A percentile compares a stretch with the other conserved stretches of the same genome.
Conservation (phyloP, 345 rosid genomes). For the Acer negundo region DNA sequence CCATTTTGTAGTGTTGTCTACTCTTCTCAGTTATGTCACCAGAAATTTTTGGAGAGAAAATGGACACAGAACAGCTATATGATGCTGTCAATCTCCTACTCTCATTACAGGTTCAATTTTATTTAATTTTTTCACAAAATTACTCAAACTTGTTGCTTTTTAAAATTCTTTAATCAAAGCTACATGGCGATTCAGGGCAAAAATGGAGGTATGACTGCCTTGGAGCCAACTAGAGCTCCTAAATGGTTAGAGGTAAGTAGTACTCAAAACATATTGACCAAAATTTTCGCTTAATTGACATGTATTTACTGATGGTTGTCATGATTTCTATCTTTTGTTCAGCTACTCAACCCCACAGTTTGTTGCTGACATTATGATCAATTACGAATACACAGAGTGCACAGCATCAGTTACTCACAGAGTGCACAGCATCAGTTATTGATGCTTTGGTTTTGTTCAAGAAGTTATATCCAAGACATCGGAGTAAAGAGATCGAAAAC, state of each 20-base stretch:
- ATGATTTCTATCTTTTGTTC: background rate
- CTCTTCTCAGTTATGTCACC: slow-evolving; percentile 48
- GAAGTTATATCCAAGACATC: slow-evolving; percentile 46
- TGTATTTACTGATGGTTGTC: background rate
- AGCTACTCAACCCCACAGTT: slow-evolving; percentile 51
- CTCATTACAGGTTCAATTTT: slow-evolving; percentile 36
- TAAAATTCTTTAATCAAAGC: too few relatives aligned
- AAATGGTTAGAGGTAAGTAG: slow-evolving; percentile 52
- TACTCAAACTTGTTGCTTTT: too few relatives aligned
- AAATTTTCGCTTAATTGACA: too few relatives aligned
- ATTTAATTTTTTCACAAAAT: background rate
- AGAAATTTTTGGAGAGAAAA: slow-evolving; percentile 33
- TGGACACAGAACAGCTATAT: slow-evolving; percentile 18
- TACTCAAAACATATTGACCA: too few relatives aligned
- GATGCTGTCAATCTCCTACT: slow-evolving; percentile 46
- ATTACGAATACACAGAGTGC: slow-evolving; percentile 49
- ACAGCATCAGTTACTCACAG: too few relatives aligned
- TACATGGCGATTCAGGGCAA: slow-evolving; percentile 33
- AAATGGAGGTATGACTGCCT: slow-evolving; percentile 61
- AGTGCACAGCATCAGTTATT: slow-evolving; percentile 56
- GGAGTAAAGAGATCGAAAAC: slow-evolving; percentile 39
- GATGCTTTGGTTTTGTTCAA: slow-evolving; percentile 39
- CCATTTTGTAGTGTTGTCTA: slow-evolving; percentile 36
- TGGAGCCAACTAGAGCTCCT: slow-evolving; percentile 61
- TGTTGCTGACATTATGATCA: slow-evolving; percentile 39